These are phyloP conservation scores for Saccharomycopsis sp. DNA, from an alignment of 805 yeast genomes.

Conservation along the genomic window DNA sequence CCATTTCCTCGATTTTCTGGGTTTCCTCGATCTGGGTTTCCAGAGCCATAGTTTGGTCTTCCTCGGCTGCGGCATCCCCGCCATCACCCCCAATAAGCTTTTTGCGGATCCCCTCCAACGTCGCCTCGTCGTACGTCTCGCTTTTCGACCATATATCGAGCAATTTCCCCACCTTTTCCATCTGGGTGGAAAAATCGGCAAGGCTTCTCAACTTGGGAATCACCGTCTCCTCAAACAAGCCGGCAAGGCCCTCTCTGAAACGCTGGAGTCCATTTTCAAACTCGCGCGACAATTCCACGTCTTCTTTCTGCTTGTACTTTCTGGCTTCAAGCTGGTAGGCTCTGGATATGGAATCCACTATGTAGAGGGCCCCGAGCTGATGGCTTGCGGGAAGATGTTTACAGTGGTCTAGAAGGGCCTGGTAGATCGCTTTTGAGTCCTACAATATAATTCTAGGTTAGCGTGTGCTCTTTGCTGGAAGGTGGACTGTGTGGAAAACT, in stretches of 20 bases:
- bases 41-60: background rate
- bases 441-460: background rate
- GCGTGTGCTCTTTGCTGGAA: background rate
- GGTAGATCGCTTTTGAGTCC: background rate
- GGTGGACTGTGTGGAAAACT: conserved; percentile 1
- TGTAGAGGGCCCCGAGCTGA: background rate
- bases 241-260: background rate
- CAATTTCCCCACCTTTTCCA: background rate
- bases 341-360: background rate
- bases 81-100: background rate
- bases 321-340: background rate
- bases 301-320: background rate
- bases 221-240: background rate
- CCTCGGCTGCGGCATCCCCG: background rate
- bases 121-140: background rate
- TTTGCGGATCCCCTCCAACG: background rate
- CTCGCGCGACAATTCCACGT: background rate
- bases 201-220: background rate
- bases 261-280: background rate
- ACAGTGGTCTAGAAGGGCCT: background rate
- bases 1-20: background rate
- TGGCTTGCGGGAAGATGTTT: background rate
- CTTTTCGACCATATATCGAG: background rate
- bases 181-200: background rate
- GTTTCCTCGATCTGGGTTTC: background rate